Evolutionary conservation across 2,329 filamentous ascomycete genomes (phyloP), one percentile per base, ranked within the genome.

Genomic region (Aspergillus niger): DNA sequence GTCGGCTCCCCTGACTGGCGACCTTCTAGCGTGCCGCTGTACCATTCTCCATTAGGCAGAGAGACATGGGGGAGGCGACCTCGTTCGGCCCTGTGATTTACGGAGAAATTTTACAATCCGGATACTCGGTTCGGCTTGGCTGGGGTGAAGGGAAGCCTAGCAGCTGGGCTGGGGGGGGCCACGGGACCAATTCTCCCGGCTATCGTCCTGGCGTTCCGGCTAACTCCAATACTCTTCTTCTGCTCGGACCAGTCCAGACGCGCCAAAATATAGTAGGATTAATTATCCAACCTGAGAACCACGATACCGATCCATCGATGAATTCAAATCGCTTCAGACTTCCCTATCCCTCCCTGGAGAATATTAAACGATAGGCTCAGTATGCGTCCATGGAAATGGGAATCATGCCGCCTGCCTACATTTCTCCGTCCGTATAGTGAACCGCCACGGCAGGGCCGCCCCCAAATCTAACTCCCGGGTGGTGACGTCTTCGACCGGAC

Each of bases 31-130:
- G 53, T 59, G 57, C 55, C 56, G 58, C 51, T 56, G 51, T 55
- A 47, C 43, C 57, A 47, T 51, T 32, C 47, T 49, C 43, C 47
- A 48, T 55, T 58, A 50, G 43, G 36, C 55, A 49, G 57, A 60
- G 58, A 57, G 53, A 47, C 39, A 44, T 43, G 47, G 43, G 22
- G 32, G 32, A 41, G 26, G 20, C n/a, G 28, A 48, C 30, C 49
- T 28, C 55, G 60, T 60, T 58, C 54, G 41, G 60, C 38, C 41
- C 54, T 67, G 58, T 66, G 65, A 67, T 67, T 66, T 60, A 66
- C 58, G 65, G 65, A 67, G 62, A 67, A 66, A 66, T 66, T 66
- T 61, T 58, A 41, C 51, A 47, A 54, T 20, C 51, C 58, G 58
- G 58, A 49, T 57, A 61, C 38, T 61, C 63, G 63, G 63, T 59